Percentiles rank a stretch among this genome's conserved stretches.
phyloP scores from a whole-genome alignment of 2,329 filamentous ascomycete species.

The Fusarium metavorans region DNA sequence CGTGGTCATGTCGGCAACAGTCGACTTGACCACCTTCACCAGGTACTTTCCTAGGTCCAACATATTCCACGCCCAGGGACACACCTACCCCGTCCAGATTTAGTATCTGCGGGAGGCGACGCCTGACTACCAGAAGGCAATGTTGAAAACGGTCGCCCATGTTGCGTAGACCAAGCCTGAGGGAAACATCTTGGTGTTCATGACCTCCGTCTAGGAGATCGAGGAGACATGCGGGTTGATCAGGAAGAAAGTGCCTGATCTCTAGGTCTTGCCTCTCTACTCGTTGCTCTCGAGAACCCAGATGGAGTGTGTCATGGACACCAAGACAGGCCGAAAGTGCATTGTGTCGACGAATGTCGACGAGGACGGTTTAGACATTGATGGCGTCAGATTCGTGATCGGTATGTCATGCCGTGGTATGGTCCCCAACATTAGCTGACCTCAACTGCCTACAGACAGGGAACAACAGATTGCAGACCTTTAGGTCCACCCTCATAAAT shows the following conservation, averaged over 20 bases:
- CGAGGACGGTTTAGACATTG: constrained; percentile 96
- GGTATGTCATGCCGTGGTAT: constrained; percentile 68
- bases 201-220: constrained; percentile 97
- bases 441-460: neutral
- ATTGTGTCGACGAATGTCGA: constrained; percentile 98
- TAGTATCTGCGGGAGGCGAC: neutral
- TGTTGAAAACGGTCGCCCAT: constrained; percentile 57
- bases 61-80: neutral
- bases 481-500: neutral
- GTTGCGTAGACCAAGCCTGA: constrained; percentile 91
- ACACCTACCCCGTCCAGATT: constrained; percentile 1
- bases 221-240: constrained; percentile 92
- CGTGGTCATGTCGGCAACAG: constrained; percentile 26
- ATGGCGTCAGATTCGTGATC: constrained; percentile 76
- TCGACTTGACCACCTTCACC: constrained; percentile 14
- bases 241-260: constrained; percentile 63
- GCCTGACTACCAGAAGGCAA: neutral
- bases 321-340: constrained; percentile 81
- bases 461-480: neutral
- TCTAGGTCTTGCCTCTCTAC: constrained; percentile 93
- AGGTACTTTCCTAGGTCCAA: constrained; percentile 11
- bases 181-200: constrained; percentile 92
- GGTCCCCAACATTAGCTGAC: neutral
- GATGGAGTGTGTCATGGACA: constrained; percentile 92
- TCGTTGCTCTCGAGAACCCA: constrained; percentile 88